phyloP scores from a whole-genome alignment of 495 filamentous ascomycete genomes.

The Neurospora sublineolata region DNA sequence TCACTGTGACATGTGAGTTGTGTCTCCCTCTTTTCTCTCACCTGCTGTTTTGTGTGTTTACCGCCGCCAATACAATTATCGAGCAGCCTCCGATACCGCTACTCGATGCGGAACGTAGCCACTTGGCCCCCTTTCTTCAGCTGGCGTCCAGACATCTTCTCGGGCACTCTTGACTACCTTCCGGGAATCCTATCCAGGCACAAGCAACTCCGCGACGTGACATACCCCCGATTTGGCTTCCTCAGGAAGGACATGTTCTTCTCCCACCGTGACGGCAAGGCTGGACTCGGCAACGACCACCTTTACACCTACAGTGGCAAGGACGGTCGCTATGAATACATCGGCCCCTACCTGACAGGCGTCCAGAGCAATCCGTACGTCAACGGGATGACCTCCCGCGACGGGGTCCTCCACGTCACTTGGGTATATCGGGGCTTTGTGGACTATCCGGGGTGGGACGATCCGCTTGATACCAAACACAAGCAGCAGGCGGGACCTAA shows the following conservation, averaged over 20 bases:
- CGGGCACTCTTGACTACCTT: constrained; percentile 23
- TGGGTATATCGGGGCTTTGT: constrained; percentile 40
- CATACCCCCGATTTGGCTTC: constrained; percentile 37
- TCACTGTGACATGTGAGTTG: constrained; percentile 28
- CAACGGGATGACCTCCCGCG: constrained; percentile 29
- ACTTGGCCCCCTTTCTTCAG: too few species aligned
- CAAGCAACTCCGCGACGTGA: constrained; percentile 28
- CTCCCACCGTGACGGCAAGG: constrained; percentile 37
- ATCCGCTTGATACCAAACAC: constrained; percentile 28
- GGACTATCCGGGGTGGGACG: constrained; percentile 31
- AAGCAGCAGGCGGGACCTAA: constrained; percentile 34
- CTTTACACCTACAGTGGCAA: constrained; percentile 26
- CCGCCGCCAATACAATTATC: constrained; percentile 2
- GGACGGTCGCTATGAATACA: constrained; percentile 15
- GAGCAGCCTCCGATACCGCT: constrained; percentile 29
- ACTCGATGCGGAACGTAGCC: constrained; percentile 27
- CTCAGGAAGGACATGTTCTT: constrained; percentile 24
- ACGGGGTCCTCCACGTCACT: constrained; percentile 26
- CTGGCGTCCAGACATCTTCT: constrained; percentile 32
- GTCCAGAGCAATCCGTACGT: constrained; percentile 37
- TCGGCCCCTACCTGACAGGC: constrained; percentile 33
- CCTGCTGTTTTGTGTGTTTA: background rate
- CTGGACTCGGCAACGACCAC: constrained; percentile 37
- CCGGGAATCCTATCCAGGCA: constrained; percentile 25
- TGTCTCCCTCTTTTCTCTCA: background rate